These are phyloP conservation scores for Phytophthora foliorum DNA, from an alignment of 352 stramenopile genomes.

Conservation along the genomic window DNA sequence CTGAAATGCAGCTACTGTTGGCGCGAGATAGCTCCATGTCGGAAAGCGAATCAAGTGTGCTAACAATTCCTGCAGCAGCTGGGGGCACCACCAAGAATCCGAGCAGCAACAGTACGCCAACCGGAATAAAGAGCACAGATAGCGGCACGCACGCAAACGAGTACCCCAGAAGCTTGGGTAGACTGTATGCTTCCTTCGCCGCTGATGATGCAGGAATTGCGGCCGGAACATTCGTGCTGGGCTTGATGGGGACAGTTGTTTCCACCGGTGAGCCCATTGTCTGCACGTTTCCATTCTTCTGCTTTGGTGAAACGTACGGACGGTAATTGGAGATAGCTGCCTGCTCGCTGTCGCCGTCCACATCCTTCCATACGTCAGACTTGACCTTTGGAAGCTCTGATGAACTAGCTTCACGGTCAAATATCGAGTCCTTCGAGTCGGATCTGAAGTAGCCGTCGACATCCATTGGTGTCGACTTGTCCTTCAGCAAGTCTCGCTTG, in stretches of 20 bases:
- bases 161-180: conserved; percentile 73
- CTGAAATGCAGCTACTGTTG: conserved; percentile 67
- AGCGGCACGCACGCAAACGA: conserved; percentile 67
- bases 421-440: conserved; percentile 67
- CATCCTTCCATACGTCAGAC: conserved; percentile 49
- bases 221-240: conserved; percentile 7
- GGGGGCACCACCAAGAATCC: conserved; percentile 70
- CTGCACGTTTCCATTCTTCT: conserved; percentile 44
- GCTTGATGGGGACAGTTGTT: conserved; percentile 37
- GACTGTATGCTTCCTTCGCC: conserved; percentile 52
- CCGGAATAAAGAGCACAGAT: conserved; percentile 63
- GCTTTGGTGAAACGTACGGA: conserved; percentile 67
- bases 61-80: conserved; percentile 58
- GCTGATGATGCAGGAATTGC: conserved; percentile 19
- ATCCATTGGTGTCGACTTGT: conserved; percentile 43
- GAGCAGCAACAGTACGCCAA: conserved; percentile 66
- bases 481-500: conserved; percentile 36
- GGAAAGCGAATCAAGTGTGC: conserved; percentile 69
- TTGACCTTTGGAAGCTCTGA: conserved; percentile 43
- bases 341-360: conserved; percentile 30
- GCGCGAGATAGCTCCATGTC: conserved; percentile 82
- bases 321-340: conserved; percentile 49
- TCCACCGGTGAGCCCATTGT: conserved; percentile 35
- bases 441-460: conserved; percentile 55
- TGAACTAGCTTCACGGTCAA: conserved; percentile 46